Conservation (phyloP, 177 flowering plant species). For the Tripterygium wilfordii region DNA sequence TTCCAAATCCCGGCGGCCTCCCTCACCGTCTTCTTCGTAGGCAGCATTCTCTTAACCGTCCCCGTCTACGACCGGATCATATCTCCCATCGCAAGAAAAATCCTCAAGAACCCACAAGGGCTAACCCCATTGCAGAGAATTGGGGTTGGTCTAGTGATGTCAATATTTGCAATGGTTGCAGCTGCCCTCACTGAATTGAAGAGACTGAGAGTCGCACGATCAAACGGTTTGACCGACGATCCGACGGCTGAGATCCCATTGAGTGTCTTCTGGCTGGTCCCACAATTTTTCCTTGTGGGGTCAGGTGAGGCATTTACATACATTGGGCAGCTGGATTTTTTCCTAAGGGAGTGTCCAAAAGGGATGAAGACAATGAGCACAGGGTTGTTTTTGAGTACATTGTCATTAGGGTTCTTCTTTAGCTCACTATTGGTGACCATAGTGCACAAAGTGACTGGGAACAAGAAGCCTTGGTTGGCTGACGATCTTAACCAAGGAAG, state of each 20-base stretch:
- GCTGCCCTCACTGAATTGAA: slow-evolving; percentile 67
- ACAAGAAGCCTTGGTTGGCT: slow-evolving; percentile 54
- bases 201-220: slow-evolving; percentile 36
- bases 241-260: slow-evolving; percentile 39
- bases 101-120: slow-evolving; percentile 58
- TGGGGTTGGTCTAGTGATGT: slow-evolving; percentile 57
- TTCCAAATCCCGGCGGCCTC: slow-evolving; percentile 77
- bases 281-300: slow-evolving; percentile 77
- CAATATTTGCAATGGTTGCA: slow-evolving; percentile 60
- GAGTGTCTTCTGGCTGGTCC: slow-evolving; percentile 67
- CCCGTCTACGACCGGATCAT: slow-evolving; percentile 64
- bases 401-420: slow-evolving; percentile 71
- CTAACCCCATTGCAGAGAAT: slow-evolving; percentile 70
- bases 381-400: slow-evolving; percentile 71
- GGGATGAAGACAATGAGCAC: slow-evolving; percentile 97
- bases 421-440: slow-evolving; percentile 63
- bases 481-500: slow-evolving; percentile 65
- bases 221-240: slow-evolving; percentile 26
- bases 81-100: slow-evolving; percentile 35
- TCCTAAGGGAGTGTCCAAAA: slow-evolving; percentile 78
- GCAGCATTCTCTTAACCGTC: slow-evolving; percentile 64
- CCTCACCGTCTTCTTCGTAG: slow-evolving; percentile 73
- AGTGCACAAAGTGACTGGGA: slow-evolving; percentile 50
- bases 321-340: slow-evolving; percentile 77
- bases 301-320: slow-evolving; percentile 81